Evolutionary conservation across 2,329 filamentous ascomycete species (phyloP), one percentile per base, ranked within the genome.

Genomic region (Calonectria multiphialidica): DNA sequence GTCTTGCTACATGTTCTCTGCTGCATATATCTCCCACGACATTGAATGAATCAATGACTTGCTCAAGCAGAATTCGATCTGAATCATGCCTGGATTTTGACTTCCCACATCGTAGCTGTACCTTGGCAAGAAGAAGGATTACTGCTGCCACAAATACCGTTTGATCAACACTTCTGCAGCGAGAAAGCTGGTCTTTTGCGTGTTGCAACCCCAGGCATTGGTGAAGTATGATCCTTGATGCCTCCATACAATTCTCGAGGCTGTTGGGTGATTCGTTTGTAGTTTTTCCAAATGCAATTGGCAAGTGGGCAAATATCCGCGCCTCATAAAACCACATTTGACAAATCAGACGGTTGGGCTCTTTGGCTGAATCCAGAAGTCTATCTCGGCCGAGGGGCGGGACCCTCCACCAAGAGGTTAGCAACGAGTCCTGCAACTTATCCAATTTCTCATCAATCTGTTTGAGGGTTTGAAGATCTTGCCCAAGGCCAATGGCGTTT

Each of bases 291-390:
- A 74, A 74, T 5, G 70, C 68, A 7, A 73, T 33, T 3, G 73
- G 73, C 15, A 74, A 23, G 16, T 74, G 67, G 0, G 65, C 55
- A 47, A 64, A 73, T 12, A 65, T 62, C 16, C 65, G 65, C 13
- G 70, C 73, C 55, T 74, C 68, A 23, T 69, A 72, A 61, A 71
- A 73, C 73, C 73, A 74, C 28, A 73, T 42, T 53, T 74, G 73
- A 16, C 67, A 74, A 30, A 73, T 62, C 2, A 74, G 42, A 2
- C 73, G 67, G 33, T 72, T 71, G 1, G 68, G 65, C 2, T 70
- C 72, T 25, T 44, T 62, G 12, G 71, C 53, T 16, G 68, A 71
- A 23, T 71, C 71, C 3, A 72, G 64, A 50, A 68, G 40, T 55
- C 61, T 50, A 49, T 64, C 70, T 28, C 49, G 67, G 18, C 53